Conservation (phyloP, 108 stramenopile genomes). For the Schizochytrium sp. region DNA sequence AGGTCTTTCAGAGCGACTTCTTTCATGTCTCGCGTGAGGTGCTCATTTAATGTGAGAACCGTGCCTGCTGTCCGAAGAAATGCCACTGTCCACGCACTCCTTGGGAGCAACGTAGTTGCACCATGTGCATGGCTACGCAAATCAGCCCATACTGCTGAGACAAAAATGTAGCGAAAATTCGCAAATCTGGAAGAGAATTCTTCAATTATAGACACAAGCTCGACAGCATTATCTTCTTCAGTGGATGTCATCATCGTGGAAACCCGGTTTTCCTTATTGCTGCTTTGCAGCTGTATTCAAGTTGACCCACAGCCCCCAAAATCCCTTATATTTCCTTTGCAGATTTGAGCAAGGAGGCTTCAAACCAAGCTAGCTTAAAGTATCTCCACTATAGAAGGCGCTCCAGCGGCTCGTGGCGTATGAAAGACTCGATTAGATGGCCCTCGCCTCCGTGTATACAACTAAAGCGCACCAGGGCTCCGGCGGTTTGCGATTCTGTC, state of each 20-base stretch:
- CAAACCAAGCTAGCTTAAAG: no score
- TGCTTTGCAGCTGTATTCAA: neutral
- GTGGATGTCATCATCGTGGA: conserved; percentile 7
- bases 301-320: no score
- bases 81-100: conserved; percentile 14
- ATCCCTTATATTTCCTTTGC: no score
- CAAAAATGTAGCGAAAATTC: neutral
- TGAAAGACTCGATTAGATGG: no score
- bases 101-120: neutral
- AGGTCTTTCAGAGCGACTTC: neutral
- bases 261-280: neutral
- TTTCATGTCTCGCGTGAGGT: neutral
- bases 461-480: no score
- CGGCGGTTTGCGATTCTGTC: no score
- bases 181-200: neutral
- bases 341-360: no score
- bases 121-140: neutral
- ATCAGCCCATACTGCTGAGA: conserved; percentile 23
- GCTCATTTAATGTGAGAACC: neutral
- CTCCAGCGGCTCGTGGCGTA: no score
- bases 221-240: neutral
- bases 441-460: no score
- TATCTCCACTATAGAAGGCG: no score
- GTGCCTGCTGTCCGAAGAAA: conserved; percentile 13
- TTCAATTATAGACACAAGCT: neutral